Percentiles rank a stretch among this genome's conserved stretches.
These are phyloP conservation scores for Aspergillus felis DNA, from an alignment of 2,329 filamentous ascomycete genomes.

Conservation along the genomic window DNA sequence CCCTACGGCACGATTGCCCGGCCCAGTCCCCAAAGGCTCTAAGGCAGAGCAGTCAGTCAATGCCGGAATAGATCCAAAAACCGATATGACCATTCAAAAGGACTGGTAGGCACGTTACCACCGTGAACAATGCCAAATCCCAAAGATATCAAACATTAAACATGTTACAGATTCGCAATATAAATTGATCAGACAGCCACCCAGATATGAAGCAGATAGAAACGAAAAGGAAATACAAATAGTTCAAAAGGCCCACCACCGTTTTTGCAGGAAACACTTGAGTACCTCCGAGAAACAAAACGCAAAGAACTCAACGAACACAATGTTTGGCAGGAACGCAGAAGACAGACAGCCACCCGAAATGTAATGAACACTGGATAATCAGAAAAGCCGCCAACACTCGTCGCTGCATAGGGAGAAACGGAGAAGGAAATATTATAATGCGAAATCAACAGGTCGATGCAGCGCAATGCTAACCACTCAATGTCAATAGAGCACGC, in stretches of 20 bases:
- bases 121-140: constrained; percentile 10
- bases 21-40: too few relatives aligned
- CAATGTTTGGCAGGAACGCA: constrained; percentile 1
- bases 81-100: background rate
- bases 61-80: background rate
- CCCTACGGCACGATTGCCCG: too few relatives aligned
- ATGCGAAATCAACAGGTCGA: constrained; percentile 2
- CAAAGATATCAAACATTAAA: constrained; percentile 3
- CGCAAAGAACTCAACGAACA: background rate
- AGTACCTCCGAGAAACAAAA: constrained; percentile 1
- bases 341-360: constrained; percentile 28
- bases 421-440: background rate
- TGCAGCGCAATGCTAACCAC: background rate
- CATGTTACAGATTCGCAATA: constrained; percentile 1
- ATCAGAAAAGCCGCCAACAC: constrained; percentile 2
- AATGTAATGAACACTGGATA: constrained; percentile 11
- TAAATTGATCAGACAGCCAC: constrained; percentile 40
- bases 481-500: background rate
- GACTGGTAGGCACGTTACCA: background rate
- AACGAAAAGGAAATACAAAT: constrained; percentile 6
- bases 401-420: background rate
- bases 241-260: constrained; percentile 12
- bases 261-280: background rate
- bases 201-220: constrained; percentile 23
- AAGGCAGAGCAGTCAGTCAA: background rate